These are phyloP conservation scores for Colletotrichum graminicola DNA, from an alignment of 2,329 filamentous ascomycete species.

Conservation along the genomic window DNA sequence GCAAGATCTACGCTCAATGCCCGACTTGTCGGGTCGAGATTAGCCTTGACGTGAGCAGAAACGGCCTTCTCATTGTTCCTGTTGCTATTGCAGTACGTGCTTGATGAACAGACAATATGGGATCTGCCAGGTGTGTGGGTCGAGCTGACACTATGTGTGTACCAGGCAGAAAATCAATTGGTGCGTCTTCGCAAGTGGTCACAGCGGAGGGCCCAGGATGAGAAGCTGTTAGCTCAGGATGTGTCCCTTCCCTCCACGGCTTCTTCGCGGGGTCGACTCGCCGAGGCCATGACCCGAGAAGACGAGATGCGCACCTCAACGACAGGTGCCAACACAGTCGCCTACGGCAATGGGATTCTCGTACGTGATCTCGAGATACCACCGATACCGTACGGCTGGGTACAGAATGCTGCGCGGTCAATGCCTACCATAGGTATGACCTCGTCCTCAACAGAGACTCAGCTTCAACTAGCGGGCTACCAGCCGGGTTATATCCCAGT, in stretches of 20 bases:
- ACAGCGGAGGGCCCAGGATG: background rate
- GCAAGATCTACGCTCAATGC: background rate
- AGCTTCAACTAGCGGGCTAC: background rate
- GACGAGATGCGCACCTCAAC: background rate
- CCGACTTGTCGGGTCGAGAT: background rate
- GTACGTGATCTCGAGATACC: background rate
- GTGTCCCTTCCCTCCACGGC: background rate
- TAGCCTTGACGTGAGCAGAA: background rate
- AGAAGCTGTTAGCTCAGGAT: background rate
- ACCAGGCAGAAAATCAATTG: background rate
- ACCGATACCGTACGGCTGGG: background rate
- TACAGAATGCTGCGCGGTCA: background rate
- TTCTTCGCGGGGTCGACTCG: background rate
- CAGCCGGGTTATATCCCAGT: background rate
- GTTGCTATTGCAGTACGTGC: background rate
- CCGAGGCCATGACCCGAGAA: background rate
- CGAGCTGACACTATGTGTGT: background rate
- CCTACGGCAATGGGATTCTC: background rate
- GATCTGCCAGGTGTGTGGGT: background rate
- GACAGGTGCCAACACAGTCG: background rate
- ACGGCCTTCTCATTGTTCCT: background rate
- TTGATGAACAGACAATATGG: too few species aligned
- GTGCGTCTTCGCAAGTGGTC: background rate
- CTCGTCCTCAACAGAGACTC: background rate
- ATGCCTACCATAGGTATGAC: background rate